Conservation (phyloP, 1,139 yeast species). For the Williopsis jadinii region DNA sequence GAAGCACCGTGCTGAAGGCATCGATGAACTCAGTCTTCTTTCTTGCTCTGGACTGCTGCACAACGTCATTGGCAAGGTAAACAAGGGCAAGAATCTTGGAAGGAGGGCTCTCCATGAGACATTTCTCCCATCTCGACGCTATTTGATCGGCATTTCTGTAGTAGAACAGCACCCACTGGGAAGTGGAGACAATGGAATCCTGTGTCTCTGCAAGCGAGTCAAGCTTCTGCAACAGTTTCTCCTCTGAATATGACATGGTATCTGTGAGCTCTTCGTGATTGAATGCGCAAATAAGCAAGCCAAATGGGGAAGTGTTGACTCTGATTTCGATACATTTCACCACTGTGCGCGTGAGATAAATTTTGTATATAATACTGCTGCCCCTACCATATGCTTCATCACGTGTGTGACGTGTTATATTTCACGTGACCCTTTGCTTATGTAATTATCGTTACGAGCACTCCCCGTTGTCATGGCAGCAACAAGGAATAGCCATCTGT, state of each 20-base stretch:
- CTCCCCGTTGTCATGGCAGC: no score
- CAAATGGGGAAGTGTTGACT: no score
- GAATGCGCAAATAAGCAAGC: no score
- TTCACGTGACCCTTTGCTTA: no score
- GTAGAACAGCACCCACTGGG: constrained; percentile 83
- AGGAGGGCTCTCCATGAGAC: constrained; percentile 32
- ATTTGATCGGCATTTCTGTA: constrained; percentile 56
- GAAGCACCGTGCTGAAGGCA: constrained; percentile 48
- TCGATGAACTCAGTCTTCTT: constrained; percentile 51
- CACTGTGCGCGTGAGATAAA: no score
- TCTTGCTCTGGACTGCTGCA: constrained; percentile 71
- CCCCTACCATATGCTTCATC: no score
- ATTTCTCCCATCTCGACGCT: constrained; percentile 56
- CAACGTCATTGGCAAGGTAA: constrained; percentile 77
- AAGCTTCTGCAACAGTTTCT: constrained; percentile 49
- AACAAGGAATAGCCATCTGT: no score
- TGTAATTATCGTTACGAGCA: no score
- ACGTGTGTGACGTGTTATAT: no score
- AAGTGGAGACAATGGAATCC: constrained; percentile 73
- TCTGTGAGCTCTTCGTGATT: no score
- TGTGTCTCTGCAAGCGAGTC: constrained; percentile 64
- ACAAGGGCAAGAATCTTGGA: constrained; percentile 51
- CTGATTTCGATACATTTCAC: no score
- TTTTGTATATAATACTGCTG: no score
- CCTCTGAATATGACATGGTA: constrained; percentile 53